Evolutionary conservation across 2,329 filamentous ascomycete species (phyloP).

Genomic region (Colletotrichum paranaense): DNA sequence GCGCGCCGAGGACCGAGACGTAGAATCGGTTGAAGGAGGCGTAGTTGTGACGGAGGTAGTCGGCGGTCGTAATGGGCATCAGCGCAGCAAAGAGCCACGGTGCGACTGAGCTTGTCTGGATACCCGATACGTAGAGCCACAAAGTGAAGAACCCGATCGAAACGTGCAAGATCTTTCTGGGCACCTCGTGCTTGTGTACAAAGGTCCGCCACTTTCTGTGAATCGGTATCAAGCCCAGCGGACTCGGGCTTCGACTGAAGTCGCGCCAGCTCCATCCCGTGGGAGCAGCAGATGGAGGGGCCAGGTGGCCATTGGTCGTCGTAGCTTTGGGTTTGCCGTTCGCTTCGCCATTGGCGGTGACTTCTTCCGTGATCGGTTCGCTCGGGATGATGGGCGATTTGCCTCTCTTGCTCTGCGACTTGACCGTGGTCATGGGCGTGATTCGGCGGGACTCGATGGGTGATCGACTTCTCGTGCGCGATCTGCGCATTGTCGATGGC

Average conservation of each 20-base stretch:
- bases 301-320: conserved; percentile 74
- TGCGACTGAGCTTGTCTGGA: conserved; percentile 81
- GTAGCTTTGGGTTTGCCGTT: conserved; percentile 41
- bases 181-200: conserved; percentile 96
- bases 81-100: conserved; percentile 85
- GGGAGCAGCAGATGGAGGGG: conserved; percentile 68
- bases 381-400: conserved; percentile 40
- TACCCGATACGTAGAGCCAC: conserved; percentile 83
- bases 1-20: conserved; percentile 83
- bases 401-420: conserved; percentile 49
- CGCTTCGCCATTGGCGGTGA: conserved; percentile 37
- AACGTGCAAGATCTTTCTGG: conserved; percentile 91
- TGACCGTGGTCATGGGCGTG: conserved; percentile 63
- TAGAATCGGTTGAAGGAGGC: conserved; percentile 87
- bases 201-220: conserved; percentile 92
- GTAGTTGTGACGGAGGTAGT: conserved; percentile 86
- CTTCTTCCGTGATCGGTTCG: conserved; percentile 38
- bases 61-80: conserved; percentile 84
- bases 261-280: conserved; percentile 83
- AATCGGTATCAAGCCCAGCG: conserved; percentile 93
- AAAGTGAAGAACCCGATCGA: conserved; percentile 96
- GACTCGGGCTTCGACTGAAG: conserved; percentile 91
- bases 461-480: conserved; percentile 78
- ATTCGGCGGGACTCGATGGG: conserved; percentile 67
- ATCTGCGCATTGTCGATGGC: conserved; percentile 64